These are phyloP conservation scores for Colletotrichum viniferum DNA, from an alignment of 2,329 filamentous ascomycete genomes.

Conservation along the genomic window DNA sequence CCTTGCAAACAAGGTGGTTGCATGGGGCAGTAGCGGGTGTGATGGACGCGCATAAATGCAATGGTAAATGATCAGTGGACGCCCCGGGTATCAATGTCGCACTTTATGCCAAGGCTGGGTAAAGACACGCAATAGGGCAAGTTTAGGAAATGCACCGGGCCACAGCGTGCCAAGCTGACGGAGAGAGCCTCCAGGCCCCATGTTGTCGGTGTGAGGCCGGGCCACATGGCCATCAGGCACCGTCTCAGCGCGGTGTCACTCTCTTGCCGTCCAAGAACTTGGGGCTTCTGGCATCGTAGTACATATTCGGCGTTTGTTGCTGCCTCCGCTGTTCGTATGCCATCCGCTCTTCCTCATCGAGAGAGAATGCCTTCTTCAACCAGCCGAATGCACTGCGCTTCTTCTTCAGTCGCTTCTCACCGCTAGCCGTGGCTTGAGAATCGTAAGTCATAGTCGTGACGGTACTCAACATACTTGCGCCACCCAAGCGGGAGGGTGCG, in stretches of 20 bases:
- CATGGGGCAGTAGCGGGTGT: background rate
- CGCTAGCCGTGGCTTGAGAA: conserved; percentile 32
- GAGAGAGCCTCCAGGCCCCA: background rate
- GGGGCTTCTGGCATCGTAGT: conserved; percentile 55
- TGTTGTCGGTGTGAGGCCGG: background rate
- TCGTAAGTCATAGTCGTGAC: conserved; percentile 53
- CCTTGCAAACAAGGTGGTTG: background rate
- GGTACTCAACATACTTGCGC: conserved; percentile 62
- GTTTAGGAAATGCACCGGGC: background rate
- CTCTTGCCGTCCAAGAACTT: conserved; percentile 62
- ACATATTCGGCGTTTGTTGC: conserved; percentile 47
- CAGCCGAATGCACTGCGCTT: conserved; percentile 72
- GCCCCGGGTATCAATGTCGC: conserved; percentile 10
- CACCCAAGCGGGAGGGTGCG: conserved; percentile 56
- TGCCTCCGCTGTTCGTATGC: conserved; percentile 62
- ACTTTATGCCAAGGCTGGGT: background rate
- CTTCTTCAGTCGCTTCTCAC: conserved; percentile 59
- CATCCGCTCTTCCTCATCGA: conserved; percentile 67
- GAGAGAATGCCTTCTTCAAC: conserved; percentile 70
- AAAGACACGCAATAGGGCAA: background rate
- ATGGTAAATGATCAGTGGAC: background rate
- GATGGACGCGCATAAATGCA: background rate
- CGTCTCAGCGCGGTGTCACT: conserved; percentile 28
- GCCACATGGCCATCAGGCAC: background rate
- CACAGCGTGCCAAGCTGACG: background rate